Evolutionary conservation across 2,329 filamentous ascomycete species (phyloP), one percentile per base, ranked within the genome.

Genomic region (Neofusicoccum sp.): DNA sequence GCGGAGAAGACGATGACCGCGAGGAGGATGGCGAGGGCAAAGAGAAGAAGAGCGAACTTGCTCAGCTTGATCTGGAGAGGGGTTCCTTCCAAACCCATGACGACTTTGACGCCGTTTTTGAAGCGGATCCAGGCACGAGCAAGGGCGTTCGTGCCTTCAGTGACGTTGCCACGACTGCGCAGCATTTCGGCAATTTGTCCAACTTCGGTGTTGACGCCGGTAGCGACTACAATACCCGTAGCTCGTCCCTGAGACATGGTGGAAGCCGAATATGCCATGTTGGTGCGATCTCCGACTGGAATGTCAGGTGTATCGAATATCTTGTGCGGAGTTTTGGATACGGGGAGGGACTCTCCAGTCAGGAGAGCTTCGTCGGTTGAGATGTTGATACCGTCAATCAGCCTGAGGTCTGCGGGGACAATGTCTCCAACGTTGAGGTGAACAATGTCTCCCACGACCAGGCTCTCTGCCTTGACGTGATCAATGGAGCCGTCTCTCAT

Each of bases 51-150:
- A 30, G 92, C 91, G 69, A 96, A 88, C 75, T 93, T 91, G 77
- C 89, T 91, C 56, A 96, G 82, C 70, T 90, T 93, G 65, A 89
- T 87, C 76, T 96, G 91, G 47, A 96, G 80, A 0, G 92, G 92
- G 1, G 92, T 96, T 53, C 91, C 91, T 59, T 89, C 82, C 62
- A 89, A 81, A 56, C 88, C 87, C 7, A 90, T 78, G 68, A 90
- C 78, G 14, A 74, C 74, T 69, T 78, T 80, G 48, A 76, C 66
- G 61, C 66, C 76, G 48, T 63, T 74, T 53, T 68, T 67, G 70
- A 73, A 71, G 47, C 68, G 71, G 62, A 66, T 70, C 44, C 56
- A 60, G 14, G 54, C 31, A 34, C 58, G 40, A 51, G 24, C 7
- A 36, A 28, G 53, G 54, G 45, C 33, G 40, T 36, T 63, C 41